Evolutionary conservation across 306 rosid species (phyloP), one percentile per base, ranked within the genome.

Genomic region (Prunus fruticosa): DNA sequence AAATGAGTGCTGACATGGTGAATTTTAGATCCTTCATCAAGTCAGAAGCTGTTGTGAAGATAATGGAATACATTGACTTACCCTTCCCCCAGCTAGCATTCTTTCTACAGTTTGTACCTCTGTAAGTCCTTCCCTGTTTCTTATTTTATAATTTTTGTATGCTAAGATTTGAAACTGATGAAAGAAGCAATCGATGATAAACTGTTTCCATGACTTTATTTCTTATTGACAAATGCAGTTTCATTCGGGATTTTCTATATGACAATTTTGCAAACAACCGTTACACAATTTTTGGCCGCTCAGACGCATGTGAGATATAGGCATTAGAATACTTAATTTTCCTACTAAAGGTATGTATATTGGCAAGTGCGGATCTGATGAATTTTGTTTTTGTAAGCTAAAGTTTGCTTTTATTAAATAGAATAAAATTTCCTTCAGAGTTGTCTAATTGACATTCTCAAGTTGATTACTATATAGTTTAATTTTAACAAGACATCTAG

Each of bases 251-350:
- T 74, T 86, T 92, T 64, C 86, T 64, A 27, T 95, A 95, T 69
- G 98, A 95, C 89, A 92, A 89, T 71, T 87, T 95, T 79, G 98
- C 98, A 62, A 85, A 92, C 86, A 95, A 92, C 60, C 97, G 98
- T n/a, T 92, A 95, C 82, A 62, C 50, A 4, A 41, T 92, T 74
- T 95, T 95, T 56, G 98, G 97, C 34, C 93, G 96, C 67, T 80
- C 98, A 2, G 98, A 95, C 68, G 88, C 97, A 18, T 92, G 96
- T 79, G 96, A 90, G 84, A 84, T 90, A 84, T 89, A 88, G 67
- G 38, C 25, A 56, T 57, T 38, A 6, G 73, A 72, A 18, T 53
- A 79, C 49, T 73, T 47, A 8, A 18, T 65, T 19, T 70, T 71
- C 30, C 61, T 46, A 34, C 52, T 4, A 8, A 76, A 27, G 25